These are phyloP conservation scores for Myxozyma sirexii DNA, from an alignment of 805 yeast species.

Conservation along the genomic window DNA sequence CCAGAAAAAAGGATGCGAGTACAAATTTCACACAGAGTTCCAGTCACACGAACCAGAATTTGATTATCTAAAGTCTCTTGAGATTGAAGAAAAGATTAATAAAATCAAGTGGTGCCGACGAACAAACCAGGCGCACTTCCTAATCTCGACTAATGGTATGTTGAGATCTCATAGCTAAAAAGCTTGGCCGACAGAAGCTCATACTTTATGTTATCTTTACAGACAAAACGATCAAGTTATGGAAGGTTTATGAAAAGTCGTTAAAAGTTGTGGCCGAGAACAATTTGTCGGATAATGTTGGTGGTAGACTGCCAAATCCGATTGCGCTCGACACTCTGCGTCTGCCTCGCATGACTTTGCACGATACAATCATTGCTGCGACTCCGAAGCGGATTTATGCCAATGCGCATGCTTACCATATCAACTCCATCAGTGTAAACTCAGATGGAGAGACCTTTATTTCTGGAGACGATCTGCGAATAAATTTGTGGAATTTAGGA, in stretches of 20 bases:
- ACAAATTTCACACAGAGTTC: conserved; percentile 93
- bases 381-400: conserved; percentile 89
- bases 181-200: not conserved
- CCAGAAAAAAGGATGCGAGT: conserved; percentile 75
- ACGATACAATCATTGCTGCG: conserved; percentile 93
- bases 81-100: conserved; percentile 97
- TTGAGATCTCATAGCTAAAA: too few species aligned
- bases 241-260: conserved; percentile 93
- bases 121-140: conserved; percentile 84
- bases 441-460: conserved; percentile 95
- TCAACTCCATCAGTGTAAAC: conserved; percentile 91
- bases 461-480: conserved; percentile 89
- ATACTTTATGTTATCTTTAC: not conserved
- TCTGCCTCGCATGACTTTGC: conserved; percentile 87
- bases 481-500: conserved; percentile 92
- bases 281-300: conserved; percentile 60
- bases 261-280: conserved; percentile 91
- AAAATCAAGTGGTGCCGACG: conserved; percentile 95
- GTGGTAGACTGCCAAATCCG: conserved; percentile 32
- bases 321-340: conserved; percentile 51
- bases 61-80: conserved; percentile 91
- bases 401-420: conserved; percentile 98
- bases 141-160: conserved; percentile 73
- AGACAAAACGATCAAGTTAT: conserved; percentile 96
- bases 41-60: conserved; percentile 99